Evolutionary conservation across 805 yeast genomes (phyloP), one percentile per base, ranked within the genome.

Genomic region (Yamadazyma phyllophila): DNA sequence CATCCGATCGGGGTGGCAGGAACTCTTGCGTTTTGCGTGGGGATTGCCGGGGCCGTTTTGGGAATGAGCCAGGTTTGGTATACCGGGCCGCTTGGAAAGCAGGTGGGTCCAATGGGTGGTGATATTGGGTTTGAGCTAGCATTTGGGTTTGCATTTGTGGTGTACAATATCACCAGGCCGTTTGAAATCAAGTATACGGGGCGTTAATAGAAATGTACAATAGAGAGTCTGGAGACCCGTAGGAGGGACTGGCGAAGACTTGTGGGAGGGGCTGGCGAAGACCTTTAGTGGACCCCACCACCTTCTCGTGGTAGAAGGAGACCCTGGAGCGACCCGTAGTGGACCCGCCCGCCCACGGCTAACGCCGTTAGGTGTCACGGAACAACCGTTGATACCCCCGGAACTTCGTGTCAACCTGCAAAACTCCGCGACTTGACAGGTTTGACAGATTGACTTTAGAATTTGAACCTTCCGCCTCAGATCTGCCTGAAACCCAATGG

Each of bases 1-100:
- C 73, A 85, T 52, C 96, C 96, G 34, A 66, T 83, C 32, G 97
- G 97, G 45, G 55, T 66, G 40, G 95, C 97, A 1, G 96, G 95
- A 51, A 65, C 80, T n/a, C 64, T 81, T 54, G 96, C 87, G 2
- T 82, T 90, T 72, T 76, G 87, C 64, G 79, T 83, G 54, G 96
- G 96, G 62, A 83, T 77, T 39, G 90, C 85, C 29, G 96, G 96
- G 65, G 87, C 82, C 32, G 96, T 82, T 11, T 46, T 88, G 40
- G 97, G 97, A 55, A 89, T 91, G 96, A 73, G 76, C 60, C 96
- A 89, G 71, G 77, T 78, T 4, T 90, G 96, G 89, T 91, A 83
- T 73, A 62, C 62, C 13, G 96, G 97, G 57, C 83, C 78, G 36
- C 81, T 36, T 61, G 60, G 32, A 51, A 66, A 53, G 82, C 86